Evolutionary conservation across 768 basidiomycete species (phyloP).

Genomic region (Russula sp.): DNA sequence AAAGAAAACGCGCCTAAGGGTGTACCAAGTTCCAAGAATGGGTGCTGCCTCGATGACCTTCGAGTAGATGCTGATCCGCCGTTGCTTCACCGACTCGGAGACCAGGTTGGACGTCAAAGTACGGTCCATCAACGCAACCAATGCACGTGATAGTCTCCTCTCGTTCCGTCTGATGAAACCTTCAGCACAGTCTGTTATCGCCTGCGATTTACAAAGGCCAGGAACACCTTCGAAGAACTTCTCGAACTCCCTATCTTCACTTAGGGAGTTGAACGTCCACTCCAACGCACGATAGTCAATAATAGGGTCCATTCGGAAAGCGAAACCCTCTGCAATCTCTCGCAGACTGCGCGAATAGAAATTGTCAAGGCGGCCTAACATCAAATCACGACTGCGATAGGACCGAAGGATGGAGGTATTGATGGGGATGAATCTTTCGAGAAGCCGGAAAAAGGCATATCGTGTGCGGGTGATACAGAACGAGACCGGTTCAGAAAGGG

Average conservation of each 20-base stretch:
- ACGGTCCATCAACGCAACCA: slow-evolving; percentile 10
- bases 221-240: slow-evolving; percentile 15
- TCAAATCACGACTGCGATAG: neutral
- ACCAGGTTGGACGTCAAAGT: slow-evolving; percentile 13
- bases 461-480: slow-evolving; percentile 4
- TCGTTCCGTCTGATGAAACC: neutral
- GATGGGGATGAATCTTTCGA: neutral
- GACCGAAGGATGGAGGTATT: neutral
- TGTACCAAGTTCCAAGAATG: slow-evolving; percentile 9
- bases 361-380: neutral
- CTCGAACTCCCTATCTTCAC: slow-evolving; percentile 11
- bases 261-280: slow-evolving; percentile 6
- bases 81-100: neutral
- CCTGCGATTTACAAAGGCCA: neutral
- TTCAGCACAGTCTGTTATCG: neutral
- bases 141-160: neutral
- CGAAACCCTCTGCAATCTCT: neutral
- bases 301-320: neutral
- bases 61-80: slow-evolving; percentile 10
- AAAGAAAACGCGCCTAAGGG: slow-evolving; percentile 1
- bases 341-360: slow-evolving; percentile 1
- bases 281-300: slow-evolving; percentile 2
- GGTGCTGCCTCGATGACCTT: neutral
- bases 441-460: neutral
- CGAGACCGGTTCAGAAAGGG: neutral